Evolutionary conservation across 2,329 filamentous ascomycete species (phyloP).

Genomic region (Sphaerulina vaccinii): DNA sequence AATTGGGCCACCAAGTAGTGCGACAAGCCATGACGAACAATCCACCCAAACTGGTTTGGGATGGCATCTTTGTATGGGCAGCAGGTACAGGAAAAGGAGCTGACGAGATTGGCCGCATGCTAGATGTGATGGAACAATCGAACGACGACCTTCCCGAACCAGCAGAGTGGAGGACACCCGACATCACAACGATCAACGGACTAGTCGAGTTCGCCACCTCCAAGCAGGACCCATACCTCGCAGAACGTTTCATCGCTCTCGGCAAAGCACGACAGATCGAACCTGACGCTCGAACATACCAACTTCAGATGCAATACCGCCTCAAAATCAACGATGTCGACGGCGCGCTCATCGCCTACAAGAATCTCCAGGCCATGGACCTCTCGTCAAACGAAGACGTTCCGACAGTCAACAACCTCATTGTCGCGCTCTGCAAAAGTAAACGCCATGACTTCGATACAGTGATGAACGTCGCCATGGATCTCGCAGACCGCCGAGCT

Average conservation of each 20-base stretch:
- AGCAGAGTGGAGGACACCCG: slow-evolving; percentile 53
- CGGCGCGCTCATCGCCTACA: slow-evolving; percentile 66
- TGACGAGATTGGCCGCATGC: slow-evolving; percentile 71
- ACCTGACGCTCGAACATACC: slow-evolving; percentile 67
- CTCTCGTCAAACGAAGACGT: slow-evolving; percentile 60
- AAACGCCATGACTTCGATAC: slow-evolving; percentile 64
- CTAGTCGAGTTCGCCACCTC: slow-evolving; percentile 71
- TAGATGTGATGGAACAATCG: slow-evolving; percentile 58
- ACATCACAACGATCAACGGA: slow-evolving; percentile 71
- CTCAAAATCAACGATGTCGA: slow-evolving; percentile 71
- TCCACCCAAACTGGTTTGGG: slow-evolving; percentile 53
- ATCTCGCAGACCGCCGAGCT: slow-evolving; percentile 68
- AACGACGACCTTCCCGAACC: slow-evolving; percentile 39
- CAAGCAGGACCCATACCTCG: slow-evolving; percentile 67
- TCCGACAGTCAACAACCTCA: slow-evolving; percentile 66
- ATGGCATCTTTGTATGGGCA: slow-evolving; percentile 73
- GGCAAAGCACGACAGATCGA: slow-evolving; percentile 63
- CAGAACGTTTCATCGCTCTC: slow-evolving; percentile 70
- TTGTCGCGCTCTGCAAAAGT: slow-evolving; percentile 65
- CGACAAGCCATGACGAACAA: slow-evolving; percentile 35
- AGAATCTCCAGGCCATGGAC: slow-evolving; percentile 58
- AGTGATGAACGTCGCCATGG: slow-evolving; percentile 70
- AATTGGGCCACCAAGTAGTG: slow-evolving; percentile 64
- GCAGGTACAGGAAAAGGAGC: slow-evolving; percentile 69
- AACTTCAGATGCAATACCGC: slow-evolving; percentile 73